Evolutionary conservation across 768 basidiomycete species (phyloP).

Genomic region (Austroboletus eburneus): DNA sequence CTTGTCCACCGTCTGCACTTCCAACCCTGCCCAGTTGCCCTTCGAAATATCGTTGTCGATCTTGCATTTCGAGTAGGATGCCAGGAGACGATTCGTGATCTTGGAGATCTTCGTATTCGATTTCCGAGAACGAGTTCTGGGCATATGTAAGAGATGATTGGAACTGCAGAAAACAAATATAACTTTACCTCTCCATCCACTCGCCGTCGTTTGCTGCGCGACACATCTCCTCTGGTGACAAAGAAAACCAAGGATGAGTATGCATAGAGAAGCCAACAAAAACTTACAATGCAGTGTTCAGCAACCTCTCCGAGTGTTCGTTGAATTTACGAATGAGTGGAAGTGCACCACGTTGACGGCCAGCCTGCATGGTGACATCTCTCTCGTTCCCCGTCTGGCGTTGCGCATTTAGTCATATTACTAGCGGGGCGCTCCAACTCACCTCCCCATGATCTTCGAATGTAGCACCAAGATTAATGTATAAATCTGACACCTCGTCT

Average conservation of each 20-base stretch:
- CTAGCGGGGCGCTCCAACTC: not conserved
- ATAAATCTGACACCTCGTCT: constrained; percentile 65
- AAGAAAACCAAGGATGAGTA: not conserved
- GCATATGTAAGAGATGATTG: not conserved
- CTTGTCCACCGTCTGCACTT: not conserved
- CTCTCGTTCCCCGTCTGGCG: constrained; percentile 79
- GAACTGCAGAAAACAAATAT: not conserved
- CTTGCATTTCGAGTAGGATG: constrained; percentile 83
- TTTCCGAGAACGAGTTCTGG: constrained; percentile 45
- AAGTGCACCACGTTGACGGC: constrained; percentile 79
- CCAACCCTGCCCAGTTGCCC: constrained; percentile 43
- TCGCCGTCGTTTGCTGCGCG: constrained; percentile 59
- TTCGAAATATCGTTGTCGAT: constrained; percentile 79
- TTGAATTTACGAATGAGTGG: constrained; percentile 97
- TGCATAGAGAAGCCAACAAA: constrained; percentile 1
- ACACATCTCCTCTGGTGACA: constrained; percentile 46
- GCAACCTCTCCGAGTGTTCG: constrained; percentile 88
- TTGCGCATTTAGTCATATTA: not conserved
- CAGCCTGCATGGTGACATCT: constrained; percentile 95
- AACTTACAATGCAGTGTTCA: constrained; percentile 74
- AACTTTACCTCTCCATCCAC: constrained; percentile 45
- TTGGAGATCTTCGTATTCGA: constrained; percentile 84
- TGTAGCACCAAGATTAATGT: constrained; percentile 85
- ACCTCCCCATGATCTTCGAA: constrained; percentile 90
- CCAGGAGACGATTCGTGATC: constrained; percentile 61